Base-by-base conservation (phyloP, 441 rosid genomes). In the Bruguiera hainesii region DNA sequence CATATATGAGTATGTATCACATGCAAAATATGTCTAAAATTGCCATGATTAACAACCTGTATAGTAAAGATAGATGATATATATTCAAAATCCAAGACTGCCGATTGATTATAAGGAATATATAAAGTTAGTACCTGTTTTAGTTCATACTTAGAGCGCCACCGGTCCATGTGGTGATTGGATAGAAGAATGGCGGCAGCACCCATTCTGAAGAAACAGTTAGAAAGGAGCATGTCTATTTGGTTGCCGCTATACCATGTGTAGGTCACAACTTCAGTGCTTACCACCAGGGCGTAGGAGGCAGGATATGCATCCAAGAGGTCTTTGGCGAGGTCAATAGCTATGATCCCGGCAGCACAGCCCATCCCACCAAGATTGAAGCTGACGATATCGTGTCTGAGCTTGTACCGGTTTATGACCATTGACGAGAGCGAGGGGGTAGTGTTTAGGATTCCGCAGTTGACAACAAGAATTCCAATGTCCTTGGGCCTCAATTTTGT, bases 321-420 rank as follows among this genome's bases (percentile, higher is more conserved):
- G 77, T 90, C 90, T 75, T 71, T 86, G 5, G 91, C 93, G 30
- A 90, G 74, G 73, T 82, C 91, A 66, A 87, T 73, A 3, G 91
- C 88, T 60, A 83, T 78, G 67, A 86, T 66, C 21, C 93, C 91
- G 0, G 91, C 91, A 20, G 90, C 73, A 51, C 93, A 87, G 0
- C 93, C 90, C 96, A 87, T 90, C 7, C 90, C 96, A 23, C 90
- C 91, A 23, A 90, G 85, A 66, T 86, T 87, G 79, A 81, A 87
- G 85, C 85, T 87, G 53, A 75, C 80, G 60, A 87, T 79, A 66
- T 83, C 69, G 26, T 87, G 90, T 70, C 83, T 63, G 28, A 88
- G 82, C 75, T 86, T 90, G 64, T 86, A 87, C 69, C 81, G 87
- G 57, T 87, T 90, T 51, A 88, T 83, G 21, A 90, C 75, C 91